Base-by-base conservation (phyloP, 2,329 filamentous ascomycete species). In the Pestalotiopsis sp. region DNA sequence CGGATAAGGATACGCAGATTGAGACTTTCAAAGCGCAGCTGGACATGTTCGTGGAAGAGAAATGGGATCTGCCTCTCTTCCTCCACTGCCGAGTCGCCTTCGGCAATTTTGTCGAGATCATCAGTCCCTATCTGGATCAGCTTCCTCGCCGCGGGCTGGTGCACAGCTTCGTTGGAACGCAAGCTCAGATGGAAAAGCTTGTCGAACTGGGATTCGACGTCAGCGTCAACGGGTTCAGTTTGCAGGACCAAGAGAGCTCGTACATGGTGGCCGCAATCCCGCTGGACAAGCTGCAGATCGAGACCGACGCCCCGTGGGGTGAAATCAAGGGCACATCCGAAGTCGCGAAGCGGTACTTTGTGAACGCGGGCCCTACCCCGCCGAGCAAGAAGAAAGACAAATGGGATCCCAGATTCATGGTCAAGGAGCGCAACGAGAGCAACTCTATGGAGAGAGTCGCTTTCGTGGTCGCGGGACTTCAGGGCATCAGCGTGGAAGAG, bases 381-480 rank as follows among this genome's bases (percentile, higher is more conserved):
- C 70, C 73, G 17, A 80, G 78, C 9, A 83, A 83, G 77, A 86
- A 86, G 75, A 82, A 78, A 69, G 82, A 85, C 58, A 85, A 83
- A 70, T 87, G 83, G 69, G 78, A 82, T 61, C 44, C 69, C 7
- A 80, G 78, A 0, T 75, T 75, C 39, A 84, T 86, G 82, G 78
- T 86, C 1, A 87, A 86, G 70, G 81, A 82, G 67, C 74, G 83
- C 55, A 86, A 86, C 68, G 84, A 86, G 71, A 85, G 83, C 61
- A 86, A 83, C 69, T 75, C 74, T 0, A 83, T 86, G 13, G 81
- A 81, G 55, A 75, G 80, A 59, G 83, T 86, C 40, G 84, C 82
- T 0, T 75, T 80, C 62, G 74, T 85, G 1, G 82, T 85, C 4
- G 84, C 84, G 2, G 84, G 84, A 7, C 66, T 86, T 63, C 85